Percentiles rank a stretch among this genome's conserved stretches.
Conservation (phyloP, 2,329 filamentous ascomycete genomes). For the Aspergillus spinulosporus region DNA sequence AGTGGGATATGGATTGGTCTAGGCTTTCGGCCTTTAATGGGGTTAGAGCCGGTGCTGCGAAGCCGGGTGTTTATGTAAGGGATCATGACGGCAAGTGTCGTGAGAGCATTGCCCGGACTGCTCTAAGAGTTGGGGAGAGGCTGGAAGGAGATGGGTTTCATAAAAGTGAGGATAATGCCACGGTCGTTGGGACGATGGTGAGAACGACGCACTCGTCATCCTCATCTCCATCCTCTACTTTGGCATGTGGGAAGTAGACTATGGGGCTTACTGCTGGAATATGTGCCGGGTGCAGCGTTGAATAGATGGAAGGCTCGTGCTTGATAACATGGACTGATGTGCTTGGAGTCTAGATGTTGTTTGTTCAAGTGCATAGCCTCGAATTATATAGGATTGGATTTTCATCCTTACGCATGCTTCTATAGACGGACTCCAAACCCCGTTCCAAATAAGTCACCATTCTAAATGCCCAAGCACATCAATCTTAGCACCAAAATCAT, state of each 20-base stretch:
- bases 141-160: not conserved
- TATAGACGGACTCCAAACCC: not conserved
- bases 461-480: not conserved
- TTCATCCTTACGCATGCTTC: not conserved
- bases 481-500: not conserved
- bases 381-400: not conserved
- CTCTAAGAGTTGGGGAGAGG: not conserved
- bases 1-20: constrained; percentile 23
- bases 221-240: not conserved
- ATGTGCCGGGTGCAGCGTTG: no score
- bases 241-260: not conserved
- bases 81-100: not conserved
- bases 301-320: no score
- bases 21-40: constrained; percentile 25
- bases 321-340: no score
- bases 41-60: not conserved
- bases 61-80: constrained; percentile 2
- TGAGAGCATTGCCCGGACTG: not conserved
- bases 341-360: no score
- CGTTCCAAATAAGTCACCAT: not conserved
- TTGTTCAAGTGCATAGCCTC: no score
- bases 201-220: not conserved
- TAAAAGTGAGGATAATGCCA: not conserved
- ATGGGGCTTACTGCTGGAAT: not conserved
- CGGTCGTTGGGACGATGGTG: not conserved